A percentile compares a stretch with the other conserved stretches of the same genome.
These are phyloP conservation scores for Grosmannia clavigera DNA, from an alignment of 2,329 filamentous ascomycete species.

Conservation along the genomic window DNA sequence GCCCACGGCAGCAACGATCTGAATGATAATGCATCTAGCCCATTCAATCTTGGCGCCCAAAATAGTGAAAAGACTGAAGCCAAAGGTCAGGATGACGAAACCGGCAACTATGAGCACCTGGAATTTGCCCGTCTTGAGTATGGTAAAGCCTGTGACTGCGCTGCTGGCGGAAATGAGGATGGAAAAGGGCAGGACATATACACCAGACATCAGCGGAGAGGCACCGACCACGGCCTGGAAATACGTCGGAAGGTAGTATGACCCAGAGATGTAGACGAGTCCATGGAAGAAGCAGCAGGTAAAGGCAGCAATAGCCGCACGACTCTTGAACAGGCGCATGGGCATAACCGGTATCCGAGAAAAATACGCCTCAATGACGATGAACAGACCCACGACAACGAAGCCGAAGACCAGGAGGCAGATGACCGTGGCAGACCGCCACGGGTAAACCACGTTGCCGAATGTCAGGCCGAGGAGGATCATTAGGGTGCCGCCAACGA, in stretches of 20 bases:
- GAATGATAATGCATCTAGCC: constrained; percentile 37
- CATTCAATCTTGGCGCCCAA: constrained; percentile 38
- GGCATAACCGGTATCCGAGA: constrained; percentile 73
- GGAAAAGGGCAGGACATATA: constrained; percentile 61
- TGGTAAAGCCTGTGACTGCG: constrained; percentile 27
- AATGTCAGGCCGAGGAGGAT: constrained; percentile 77
- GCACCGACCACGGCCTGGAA: constrained; percentile 65
- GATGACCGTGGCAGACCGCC: constrained; percentile 62
- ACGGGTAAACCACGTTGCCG: constrained; percentile 64
- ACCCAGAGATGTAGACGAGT: constrained; percentile 62
- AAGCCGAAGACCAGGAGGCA: constrained; percentile 66
- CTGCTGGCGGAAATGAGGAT: constrained; percentile 36
- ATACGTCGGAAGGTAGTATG: constrained; percentile 76
- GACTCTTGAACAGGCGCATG: constrained; percentile 52
- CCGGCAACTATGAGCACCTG: constrained; percentile 40
- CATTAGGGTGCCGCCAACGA: constrained; percentile 74
- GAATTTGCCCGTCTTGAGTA: constrained; percentile 46
- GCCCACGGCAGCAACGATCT: constrained; percentile 47
- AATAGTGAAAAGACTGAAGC: constrained; percentile 43
- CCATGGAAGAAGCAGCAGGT: constrained; percentile 60
- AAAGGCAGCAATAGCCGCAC: constrained; percentile 54
- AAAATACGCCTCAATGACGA: constrained; percentile 58
- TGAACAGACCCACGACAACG: constrained; percentile 51
- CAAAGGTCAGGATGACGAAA: constrained; percentile 42
- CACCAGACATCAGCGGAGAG: constrained; percentile 57